Evolutionary conservation across 177 flowering plant species (phyloP), one percentile per base, ranked within the genome.

Genomic region (Vitis hybrid): DNA sequence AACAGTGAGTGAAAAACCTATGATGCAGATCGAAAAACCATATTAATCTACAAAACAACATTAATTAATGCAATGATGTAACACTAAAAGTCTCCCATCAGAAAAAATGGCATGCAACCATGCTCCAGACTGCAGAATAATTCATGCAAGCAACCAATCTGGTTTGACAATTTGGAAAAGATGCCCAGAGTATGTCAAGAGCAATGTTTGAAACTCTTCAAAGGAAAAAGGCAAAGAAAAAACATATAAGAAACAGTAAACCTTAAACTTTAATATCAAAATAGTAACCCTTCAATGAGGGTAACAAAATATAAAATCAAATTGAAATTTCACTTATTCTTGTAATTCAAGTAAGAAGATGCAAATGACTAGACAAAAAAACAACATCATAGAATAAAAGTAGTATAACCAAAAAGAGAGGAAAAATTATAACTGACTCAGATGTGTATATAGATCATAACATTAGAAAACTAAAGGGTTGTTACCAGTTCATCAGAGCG

Each of bases 401-500:
- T 5, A 65, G 10, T 1, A 56, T 1, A 66, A 55, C 22, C 12
- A 31, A 13, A 6, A 31, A 62, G 55, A 33, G 3, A 11, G 8
- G 50, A 56, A 79, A 59, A 29, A 29, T 29, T 29, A 29, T 29
- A 29, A 29, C 31, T 29, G 13, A 69, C 15, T 53, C n/a, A 18
- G 13, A 56, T 29, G 49, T 29, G 53, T 29, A 50, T 16, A 70
- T 49, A 33, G 39, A 48, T 13, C 14, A 57, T 20, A 51, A 52
- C 11, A 61, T 16, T 2, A 58, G 63, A 16, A 59, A 65, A 64
- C 33, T 2, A 22, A 18, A 33, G 20, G 12, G 51, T 29, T 31
- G 83, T 71, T 76, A 96, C 99, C 87, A 89, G 84, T 56, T 84
- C 90, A 76, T 90, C 98, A 73, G 90, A 78, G 59, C 97, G 91